Base-by-base conservation (phyloP, 192 early-diverging fungal genomes). In the Globomyces pollinis-pini region DNA sequence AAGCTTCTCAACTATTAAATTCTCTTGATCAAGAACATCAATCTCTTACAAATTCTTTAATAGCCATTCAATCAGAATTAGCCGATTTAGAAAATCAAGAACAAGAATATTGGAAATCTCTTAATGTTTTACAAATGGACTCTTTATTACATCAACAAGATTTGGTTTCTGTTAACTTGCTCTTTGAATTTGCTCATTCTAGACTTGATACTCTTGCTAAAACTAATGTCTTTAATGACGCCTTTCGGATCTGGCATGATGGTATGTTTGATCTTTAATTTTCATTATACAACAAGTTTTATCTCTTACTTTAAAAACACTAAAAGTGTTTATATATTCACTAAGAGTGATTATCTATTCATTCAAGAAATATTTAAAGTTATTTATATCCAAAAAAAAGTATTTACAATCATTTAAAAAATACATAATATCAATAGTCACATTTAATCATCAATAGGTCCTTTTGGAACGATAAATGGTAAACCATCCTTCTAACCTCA, bases 211-310 rank as follows among this genome's bases (percentile, higher is more conserved):
- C 81, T 56, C 75, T 98, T 4, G 86, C 90, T 67, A 89, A 87
- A 49, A 94, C 93, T 1, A 94, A 93, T 62, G 91, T 98, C 13
- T 93, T 86, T 73, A 94, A 96, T 68, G 95, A 98, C 60, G 83
- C 90, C 0, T 96, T 96, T 67, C 86, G 85, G 44, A 94, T 98
- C 33, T 69, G 83, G 33, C 85, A 92, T 38, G 84, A 86, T 57
- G 91, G n/a, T n/a, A n/a, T n/a, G n/a, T n/a, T n/a, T n/a, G n/a
- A n/a, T n/a, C n/a, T n/a, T n/a, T n/a, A n/a, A n/a, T n/a, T n/a
- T n/a, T n/a, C n/a, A n/a, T n/a, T n/a, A n/a, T n/a, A n/a, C n/a
- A n/a, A n/a, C n/a, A n/a, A n/a, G n/a, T n/a, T n/a, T n/a, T n/a
- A n/a, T n/a, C n/a, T n/a, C n/a, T n/a, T n/a, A n/a, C n/a, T n/a